Percentiles rank a stretch among this genome's conserved stretches.
phyloP scores from a whole-genome alignment of 2,329 filamentous ascomycete genomes.

The Fusarium sulawesiense region DNA sequence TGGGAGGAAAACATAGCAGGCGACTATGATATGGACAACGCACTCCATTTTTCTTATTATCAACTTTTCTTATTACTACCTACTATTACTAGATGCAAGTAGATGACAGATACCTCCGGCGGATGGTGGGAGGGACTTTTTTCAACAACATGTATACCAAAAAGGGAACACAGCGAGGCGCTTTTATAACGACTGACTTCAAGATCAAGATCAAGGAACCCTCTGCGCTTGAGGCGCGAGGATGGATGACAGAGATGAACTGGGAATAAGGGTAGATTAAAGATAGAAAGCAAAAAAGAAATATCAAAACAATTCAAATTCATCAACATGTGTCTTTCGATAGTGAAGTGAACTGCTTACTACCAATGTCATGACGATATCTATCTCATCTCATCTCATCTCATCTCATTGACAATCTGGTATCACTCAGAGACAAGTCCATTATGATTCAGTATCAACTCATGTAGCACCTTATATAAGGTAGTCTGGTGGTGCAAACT shows the following conservation, averaged over 20 bases:
- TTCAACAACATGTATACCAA: constrained; percentile 28
- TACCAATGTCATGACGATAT: not conserved
- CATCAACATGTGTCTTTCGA: not conserved
- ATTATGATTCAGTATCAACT: not conserved
- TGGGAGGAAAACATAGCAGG: constrained; percentile 28
- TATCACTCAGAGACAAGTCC: not conserved
- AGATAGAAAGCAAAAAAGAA: constrained; percentile 9
- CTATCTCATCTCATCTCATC: not conserved
- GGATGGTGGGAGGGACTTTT: constrained; percentile 13
- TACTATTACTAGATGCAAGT: constrained; percentile 9
- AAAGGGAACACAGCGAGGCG: constrained; percentile 38
- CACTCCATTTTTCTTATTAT: constrained; percentile 31
- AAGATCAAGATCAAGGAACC: constrained; percentile 11
- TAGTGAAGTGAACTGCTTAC: not conserved
- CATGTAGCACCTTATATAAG: not conserved
- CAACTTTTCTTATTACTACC: not conserved
- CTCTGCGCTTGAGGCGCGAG: constrained; percentile 29
- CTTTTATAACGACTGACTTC: constrained; percentile 32
- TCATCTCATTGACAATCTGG: not conserved
- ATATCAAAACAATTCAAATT: constrained; percentile 15
- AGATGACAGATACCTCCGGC: constrained; percentile 2
- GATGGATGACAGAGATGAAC: constrained; percentile 28
- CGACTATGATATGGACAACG: constrained; percentile 34
- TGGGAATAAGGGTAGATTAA: constrained; percentile 15
- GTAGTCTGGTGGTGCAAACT: not conserved